Evolutionary conservation across 495 filamentous ascomycete species (phyloP).

Genomic region (Cetradonia linearis): DNA sequence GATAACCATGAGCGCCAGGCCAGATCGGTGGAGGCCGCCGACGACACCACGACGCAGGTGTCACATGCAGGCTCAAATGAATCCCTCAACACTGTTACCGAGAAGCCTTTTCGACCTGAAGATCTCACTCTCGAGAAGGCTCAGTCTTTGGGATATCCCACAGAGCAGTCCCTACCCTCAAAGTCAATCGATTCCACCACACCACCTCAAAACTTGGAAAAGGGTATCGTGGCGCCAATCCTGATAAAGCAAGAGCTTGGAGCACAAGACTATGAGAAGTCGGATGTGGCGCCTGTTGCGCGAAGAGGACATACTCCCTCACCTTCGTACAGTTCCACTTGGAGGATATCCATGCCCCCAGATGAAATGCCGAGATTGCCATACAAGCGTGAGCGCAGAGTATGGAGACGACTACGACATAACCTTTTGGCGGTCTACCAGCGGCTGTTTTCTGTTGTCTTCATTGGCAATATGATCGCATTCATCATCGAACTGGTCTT

Average conservation of each 20-base stretch:
- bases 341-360: constrained; percentile 20
- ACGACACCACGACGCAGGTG: constrained; percentile 6
- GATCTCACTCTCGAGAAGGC: constrained; percentile 19
- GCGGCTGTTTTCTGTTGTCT: constrained; percentile 44
- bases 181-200: constrained; percentile 4
- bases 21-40: neutral
- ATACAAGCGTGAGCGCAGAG: constrained; percentile 14
- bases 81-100: constrained; percentile 11
- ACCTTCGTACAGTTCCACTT: constrained; percentile 11
- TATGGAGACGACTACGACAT: constrained; percentile 29
- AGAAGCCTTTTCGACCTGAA: constrained; percentile 14
- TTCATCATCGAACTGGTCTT: constrained; percentile 35
- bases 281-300: constrained; percentile 10
- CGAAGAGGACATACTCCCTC: constrained; percentile 7
- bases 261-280: constrained; percentile 22
- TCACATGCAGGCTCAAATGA: constrained; percentile 10
- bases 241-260: constrained; percentile 22
- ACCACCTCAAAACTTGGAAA: constrained; percentile 18
- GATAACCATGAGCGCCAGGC: neutral
- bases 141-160: constrained; percentile 19
- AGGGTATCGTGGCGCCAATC: constrained; percentile 19
- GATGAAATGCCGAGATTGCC: constrained; percentile 17
- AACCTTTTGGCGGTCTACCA: constrained; percentile 39
- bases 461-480: constrained; percentile 41
- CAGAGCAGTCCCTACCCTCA: constrained; percentile 12